phyloP scores from a whole-genome alignment of 768 basidiomycete species.

The Pleurotus sapidus region DNA sequence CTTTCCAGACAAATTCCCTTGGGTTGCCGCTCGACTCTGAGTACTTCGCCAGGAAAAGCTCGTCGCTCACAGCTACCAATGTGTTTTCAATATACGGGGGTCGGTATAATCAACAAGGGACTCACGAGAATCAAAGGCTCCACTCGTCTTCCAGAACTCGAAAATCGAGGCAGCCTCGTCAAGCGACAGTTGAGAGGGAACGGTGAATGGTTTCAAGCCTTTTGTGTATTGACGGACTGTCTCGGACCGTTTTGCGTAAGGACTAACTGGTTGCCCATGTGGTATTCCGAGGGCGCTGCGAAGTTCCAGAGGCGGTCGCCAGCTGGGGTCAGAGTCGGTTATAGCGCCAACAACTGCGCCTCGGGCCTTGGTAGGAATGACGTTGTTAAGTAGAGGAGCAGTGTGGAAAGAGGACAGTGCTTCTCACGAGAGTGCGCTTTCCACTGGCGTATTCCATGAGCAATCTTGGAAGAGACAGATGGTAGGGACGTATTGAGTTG shows the following conservation, averaged over 20 bases:
- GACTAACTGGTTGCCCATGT: constrained; percentile 37
- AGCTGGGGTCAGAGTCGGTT: constrained; percentile 56
- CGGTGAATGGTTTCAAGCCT: constrained; percentile 37
- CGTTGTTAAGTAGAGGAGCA: neutral
- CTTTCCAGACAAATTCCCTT: constrained; percentile 73
- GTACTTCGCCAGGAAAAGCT: constrained; percentile 76
- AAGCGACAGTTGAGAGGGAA: constrained; percentile 57
- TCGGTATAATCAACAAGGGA: constrained; percentile 10
- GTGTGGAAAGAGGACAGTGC: constrained; percentile 17
- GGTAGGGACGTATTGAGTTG: constrained; percentile 64
- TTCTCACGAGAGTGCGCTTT: constrained; percentile 58
- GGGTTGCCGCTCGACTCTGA: constrained; percentile 78
- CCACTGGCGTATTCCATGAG: constrained; percentile 81
- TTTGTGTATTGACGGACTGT: constrained; percentile 49
- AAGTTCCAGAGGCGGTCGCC: constrained; percentile 61
- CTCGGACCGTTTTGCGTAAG: constrained; percentile 54
- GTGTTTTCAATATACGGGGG: constrained; percentile 1
- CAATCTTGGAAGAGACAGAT: constrained; percentile 75
- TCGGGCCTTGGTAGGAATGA: constrained; percentile 39
- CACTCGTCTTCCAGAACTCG: constrained; percentile 70
- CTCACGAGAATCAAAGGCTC: constrained; percentile 50
- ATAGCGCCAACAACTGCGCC: constrained; percentile 76
- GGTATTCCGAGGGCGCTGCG: constrained; percentile 54
- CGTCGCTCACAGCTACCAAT: constrained; percentile 46
- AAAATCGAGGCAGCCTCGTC: constrained; percentile 74